A percentile compares a stretch with the other conserved stretches of the same genome.
Conservation (phyloP, 1,139 yeast species). For the Nakaseomyces nivariensis region DNA sequence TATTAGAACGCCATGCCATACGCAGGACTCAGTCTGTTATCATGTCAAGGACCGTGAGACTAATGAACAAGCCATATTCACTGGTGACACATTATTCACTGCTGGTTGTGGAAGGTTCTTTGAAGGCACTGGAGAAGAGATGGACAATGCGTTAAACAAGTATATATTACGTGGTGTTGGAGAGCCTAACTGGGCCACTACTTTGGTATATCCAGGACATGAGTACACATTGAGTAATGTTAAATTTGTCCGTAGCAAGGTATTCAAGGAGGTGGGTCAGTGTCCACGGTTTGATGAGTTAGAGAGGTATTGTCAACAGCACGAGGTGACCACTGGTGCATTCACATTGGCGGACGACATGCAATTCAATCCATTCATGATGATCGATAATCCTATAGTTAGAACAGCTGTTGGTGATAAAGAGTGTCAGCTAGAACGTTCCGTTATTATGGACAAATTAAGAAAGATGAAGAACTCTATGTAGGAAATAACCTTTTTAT, state of each 20-base stretch:
- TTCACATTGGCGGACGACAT: slow-evolving; percentile 83
- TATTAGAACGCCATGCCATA: slow-evolving; percentile 93
- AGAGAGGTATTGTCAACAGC: slow-evolving; percentile 38
- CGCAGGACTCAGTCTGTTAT: slow-evolving; percentile 91
- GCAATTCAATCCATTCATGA: slow-evolving; percentile 82
- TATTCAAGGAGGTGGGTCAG: slow-evolving; percentile 38
- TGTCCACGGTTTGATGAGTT: slow-evolving; percentile 46
- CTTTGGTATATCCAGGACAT: slow-evolving; percentile 77
- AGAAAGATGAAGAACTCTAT: slow-evolving; percentile 60
- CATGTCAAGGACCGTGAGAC: slow-evolving; percentile 54
- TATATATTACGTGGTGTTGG: slow-evolving; percentile 52
- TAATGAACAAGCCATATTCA: slow-evolving; percentile 65
- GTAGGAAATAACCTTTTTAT: slow-evolving; percentile 19
- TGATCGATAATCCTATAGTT: slow-evolving; percentile 50
- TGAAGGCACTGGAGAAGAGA: slow-evolving; percentile 77
- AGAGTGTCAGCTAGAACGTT: slow-evolving; percentile 33
- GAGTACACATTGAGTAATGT: slow-evolving; percentile 84
- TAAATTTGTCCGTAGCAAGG: slow-evolving; percentile 54
- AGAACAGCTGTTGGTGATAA: slow-evolving; percentile 44
- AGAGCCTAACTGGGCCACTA: slow-evolving; percentile 19
- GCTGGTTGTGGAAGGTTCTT: slow-evolving; percentile 97
- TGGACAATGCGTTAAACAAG: slow-evolving; percentile 59
- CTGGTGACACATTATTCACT: slow-evolving; percentile 90
- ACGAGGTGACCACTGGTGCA: slow-evolving; percentile 73
- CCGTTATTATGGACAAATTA: slow-evolving; percentile 53